Evolutionary conservation across 192 early-diverging fungal species (phyloP).

Genomic region (Blastocladiella britannica): DNA sequence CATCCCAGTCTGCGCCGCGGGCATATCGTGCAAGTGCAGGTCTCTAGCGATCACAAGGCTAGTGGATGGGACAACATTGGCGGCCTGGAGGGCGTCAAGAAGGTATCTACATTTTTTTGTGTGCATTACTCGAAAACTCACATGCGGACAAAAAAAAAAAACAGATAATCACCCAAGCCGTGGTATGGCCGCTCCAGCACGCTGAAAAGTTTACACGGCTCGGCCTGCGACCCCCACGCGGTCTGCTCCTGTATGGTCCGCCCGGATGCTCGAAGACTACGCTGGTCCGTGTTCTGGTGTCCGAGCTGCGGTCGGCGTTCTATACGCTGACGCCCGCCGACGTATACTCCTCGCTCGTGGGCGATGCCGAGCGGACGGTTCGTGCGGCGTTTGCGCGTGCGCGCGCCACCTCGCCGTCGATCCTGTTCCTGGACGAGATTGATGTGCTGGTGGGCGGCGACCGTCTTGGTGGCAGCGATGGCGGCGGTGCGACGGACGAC

Average conservation of each 20-base stretch:
- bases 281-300: slow-evolving; percentile 53
- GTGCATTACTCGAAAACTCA: neutral
- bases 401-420: slow-evolving; percentile 48
- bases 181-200: slow-evolving; percentile 73
- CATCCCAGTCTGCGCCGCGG: slow-evolving; percentile 55
- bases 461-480: slow-evolving; percentile 15
- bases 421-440: slow-evolving; percentile 93
- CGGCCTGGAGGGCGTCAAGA: slow-evolving; percentile 66
- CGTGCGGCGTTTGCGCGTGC: slow-evolving; percentile 63
- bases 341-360: slow-evolving; percentile 59
- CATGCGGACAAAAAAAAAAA: slow-evolving; percentile 2
- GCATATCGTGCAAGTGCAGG: slow-evolving; percentile 36
- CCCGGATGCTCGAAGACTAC: slow-evolving; percentile 98
- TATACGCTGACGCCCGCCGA: slow-evolving; percentile 29
- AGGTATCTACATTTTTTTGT: slow-evolving; percentile 10
- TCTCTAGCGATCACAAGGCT: too few species aligned
- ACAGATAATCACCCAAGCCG: slow-evolving; percentile 49
- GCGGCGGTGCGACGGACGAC: slow-evolving; percentile 20
- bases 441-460: slow-evolving; percentile 89
- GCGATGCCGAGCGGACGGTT: slow-evolving; percentile 68
- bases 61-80: slow-evolving; percentile 67
- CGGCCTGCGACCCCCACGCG: slow-evolving; percentile 60
- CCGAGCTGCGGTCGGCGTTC: slow-evolving; percentile 1
- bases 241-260: slow-evolving; percentile 88
- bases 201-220: slow-evolving; percentile 42